These are phyloP conservation scores for Ceratocystis ficicola DNA, from an alignment of 2,329 filamentous ascomycete genomes.

Conservation along the genomic window DNA sequence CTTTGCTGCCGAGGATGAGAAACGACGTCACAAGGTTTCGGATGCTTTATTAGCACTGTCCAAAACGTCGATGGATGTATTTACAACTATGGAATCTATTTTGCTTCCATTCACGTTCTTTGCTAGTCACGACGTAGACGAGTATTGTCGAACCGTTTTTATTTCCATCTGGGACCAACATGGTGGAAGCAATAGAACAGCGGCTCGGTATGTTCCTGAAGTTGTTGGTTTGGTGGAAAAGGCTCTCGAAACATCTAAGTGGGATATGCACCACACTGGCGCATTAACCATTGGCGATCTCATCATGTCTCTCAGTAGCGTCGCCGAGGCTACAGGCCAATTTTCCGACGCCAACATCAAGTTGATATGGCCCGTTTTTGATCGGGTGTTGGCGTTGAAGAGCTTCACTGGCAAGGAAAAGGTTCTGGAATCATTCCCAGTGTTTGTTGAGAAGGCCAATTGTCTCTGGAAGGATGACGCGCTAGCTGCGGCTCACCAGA, in stretches of 20 bases:
- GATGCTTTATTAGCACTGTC: conserved; percentile 75
- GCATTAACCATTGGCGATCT: conserved; percentile 69
- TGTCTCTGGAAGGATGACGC: conserved; percentile 44
- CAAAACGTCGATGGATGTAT: conserved; percentile 80
- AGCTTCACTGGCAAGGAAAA: conserved; percentile 88
- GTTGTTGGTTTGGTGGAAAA: conserved; percentile 57
- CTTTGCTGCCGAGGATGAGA: conserved; percentile 67
- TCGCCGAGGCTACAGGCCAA: conserved; percentile 44
- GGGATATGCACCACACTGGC: conserved; percentile 81
- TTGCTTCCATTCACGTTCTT: conserved; percentile 82
- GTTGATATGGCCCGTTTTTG: conserved; percentile 68
- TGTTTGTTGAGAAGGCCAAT: conserved; percentile 57
- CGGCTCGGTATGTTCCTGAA: conserved; percentile 72
- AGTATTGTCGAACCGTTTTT: conserved; percentile 68
- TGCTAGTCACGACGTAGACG: conserved; percentile 72
- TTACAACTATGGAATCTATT: conserved; percentile 60
- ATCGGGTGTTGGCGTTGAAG: conserved; percentile 66
- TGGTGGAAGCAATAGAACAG: conserved; percentile 70
- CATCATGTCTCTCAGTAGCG: conserved; percentile 51
- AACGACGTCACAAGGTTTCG: conserved; percentile 59
- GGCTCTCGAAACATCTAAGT: conserved; percentile 67
- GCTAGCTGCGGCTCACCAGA: conserved; percentile 50
- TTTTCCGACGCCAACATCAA: conserved; percentile 49
- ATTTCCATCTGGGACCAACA: conserved; percentile 81
- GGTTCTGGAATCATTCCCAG: conserved; percentile 65